These are phyloP conservation scores for Amphicarpaea edgeworthii DNA, from an alignment of 306 rosid genomes.

Conservation along the genomic window DNA sequence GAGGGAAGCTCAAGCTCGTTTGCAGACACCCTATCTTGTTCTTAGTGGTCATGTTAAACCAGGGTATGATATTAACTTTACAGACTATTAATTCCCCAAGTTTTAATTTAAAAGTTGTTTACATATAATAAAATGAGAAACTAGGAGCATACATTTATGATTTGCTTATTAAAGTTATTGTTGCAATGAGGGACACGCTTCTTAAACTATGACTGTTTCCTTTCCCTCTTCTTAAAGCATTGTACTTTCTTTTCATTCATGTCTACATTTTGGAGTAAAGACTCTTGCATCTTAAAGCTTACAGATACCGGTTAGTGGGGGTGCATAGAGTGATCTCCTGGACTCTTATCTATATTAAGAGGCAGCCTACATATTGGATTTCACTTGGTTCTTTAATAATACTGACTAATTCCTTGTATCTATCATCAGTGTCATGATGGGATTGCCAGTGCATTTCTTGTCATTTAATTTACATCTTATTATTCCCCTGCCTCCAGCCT, in stretches of 20 bases:
- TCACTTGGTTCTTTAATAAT: not conserved
- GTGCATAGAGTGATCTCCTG: not conserved
- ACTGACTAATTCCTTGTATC: constrained; percentile 1
- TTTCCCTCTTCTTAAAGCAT: constrained; percentile 8
- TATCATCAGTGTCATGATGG: constrained; percentile 10
- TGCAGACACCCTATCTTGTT: constrained; percentile 88
- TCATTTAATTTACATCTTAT: too few species aligned
- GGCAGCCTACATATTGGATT: not conserved
- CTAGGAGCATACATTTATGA: not conserved
- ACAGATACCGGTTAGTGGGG: not conserved
- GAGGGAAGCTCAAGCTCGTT: constrained; percentile 91
- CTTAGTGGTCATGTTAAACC: constrained; percentile 95
- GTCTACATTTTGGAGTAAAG: constrained; percentile 22
- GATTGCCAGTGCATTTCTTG: not conserved
- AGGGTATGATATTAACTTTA: constrained; percentile 63
- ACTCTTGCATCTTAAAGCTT: not conserved
- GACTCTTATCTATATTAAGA: not conserved
- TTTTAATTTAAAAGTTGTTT: constrained; percentile 5
- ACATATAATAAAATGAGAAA: constrained; percentile 35
- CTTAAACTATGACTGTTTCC: not conserved
- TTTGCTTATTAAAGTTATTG: constrained; percentile 27
- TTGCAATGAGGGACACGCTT: constrained; percentile 14
- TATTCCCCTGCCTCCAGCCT: too few species aligned
- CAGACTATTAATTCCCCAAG: constrained; percentile 15
- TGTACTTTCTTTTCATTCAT: not conserved